phyloP scores from a whole-genome alignment of 257 asterid genomes.

The Fraxinus quadrangulata region DNA sequence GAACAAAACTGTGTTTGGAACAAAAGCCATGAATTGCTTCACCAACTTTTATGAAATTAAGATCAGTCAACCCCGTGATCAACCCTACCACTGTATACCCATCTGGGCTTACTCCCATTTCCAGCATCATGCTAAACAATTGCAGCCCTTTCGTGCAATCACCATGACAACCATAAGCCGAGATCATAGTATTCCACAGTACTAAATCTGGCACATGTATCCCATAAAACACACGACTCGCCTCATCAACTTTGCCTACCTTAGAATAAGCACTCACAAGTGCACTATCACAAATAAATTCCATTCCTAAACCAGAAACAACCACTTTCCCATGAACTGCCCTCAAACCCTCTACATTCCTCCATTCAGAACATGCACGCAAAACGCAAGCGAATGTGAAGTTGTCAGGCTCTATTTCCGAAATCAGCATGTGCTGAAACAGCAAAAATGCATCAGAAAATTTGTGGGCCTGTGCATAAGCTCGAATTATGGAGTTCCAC shows the following conservation, averaged over 20 bases:
- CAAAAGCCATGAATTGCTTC: constrained; percentile 62
- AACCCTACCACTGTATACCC: constrained; percentile 73
- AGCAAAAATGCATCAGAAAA: constrained; percentile 53
- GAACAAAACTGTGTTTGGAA: constrained; percentile 52
- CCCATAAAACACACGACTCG: constrained; percentile 46
- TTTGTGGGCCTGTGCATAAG: constrained; percentile 53
- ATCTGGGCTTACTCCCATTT: constrained; percentile 54
- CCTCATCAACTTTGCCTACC: constrained; percentile 50
- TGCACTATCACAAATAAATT: constrained; percentile 62
- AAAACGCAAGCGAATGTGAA: constrained; percentile 70
- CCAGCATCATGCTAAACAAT: constrained; percentile 51
- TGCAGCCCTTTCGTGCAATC: constrained; percentile 45
- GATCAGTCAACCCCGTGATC: constrained; percentile 39
- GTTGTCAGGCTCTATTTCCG: constrained; percentile 62
- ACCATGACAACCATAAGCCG: constrained; percentile 56
- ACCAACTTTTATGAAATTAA: constrained; percentile 32
- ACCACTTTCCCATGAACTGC: constrained; percentile 56
- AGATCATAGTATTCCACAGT: constrained; percentile 72
- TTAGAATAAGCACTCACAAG: constrained; percentile 76
- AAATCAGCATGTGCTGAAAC: constrained; percentile 50
- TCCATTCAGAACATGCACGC: constrained; percentile 62
- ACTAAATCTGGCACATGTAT: constrained; percentile 73
- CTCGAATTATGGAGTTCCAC: constrained; percentile 87
- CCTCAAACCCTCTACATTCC: constrained; percentile 38
- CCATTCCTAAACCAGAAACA: constrained; percentile 58